Evolutionary conservation across 108 stramenopile genomes (phyloP).

Genomic region (Skeletonema potamos): DNA sequence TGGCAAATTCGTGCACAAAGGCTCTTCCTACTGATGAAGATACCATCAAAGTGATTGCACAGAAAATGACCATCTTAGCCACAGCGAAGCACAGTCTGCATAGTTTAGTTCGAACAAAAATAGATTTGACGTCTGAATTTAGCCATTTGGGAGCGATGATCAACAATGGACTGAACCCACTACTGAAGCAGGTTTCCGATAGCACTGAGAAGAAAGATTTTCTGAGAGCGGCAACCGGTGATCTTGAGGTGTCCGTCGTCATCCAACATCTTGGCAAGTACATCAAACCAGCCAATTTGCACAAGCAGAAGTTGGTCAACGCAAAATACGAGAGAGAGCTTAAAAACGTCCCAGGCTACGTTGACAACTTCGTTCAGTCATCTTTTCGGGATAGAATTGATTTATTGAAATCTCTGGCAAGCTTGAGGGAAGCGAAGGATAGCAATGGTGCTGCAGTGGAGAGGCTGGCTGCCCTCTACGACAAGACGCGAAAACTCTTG

Average conservation of each 20-base stretch:
- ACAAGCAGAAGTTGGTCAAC: background rate
- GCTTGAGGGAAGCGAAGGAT: slow-evolving; percentile 36
- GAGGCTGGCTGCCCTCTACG: slow-evolving; percentile 30
- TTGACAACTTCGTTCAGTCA: slow-evolving; percentile 13
- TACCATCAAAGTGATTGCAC: slow-evolving; percentile 10
- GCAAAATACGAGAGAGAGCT: slow-evolving; percentile 2
- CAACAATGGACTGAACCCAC: background rate
- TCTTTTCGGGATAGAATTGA: slow-evolving; percentile 21
- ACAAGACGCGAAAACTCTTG: slow-evolving; percentile 15
- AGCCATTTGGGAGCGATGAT: background rate
- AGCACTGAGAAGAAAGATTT: slow-evolving; percentile 22
- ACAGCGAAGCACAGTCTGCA: slow-evolving; percentile 35
- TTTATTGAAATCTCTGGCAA: slow-evolving; percentile 25
- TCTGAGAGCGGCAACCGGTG: slow-evolving; percentile 1
- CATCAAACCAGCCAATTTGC: background rate
- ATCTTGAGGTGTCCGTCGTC: slow-evolving; percentile 3
- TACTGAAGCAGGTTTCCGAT: background rate
- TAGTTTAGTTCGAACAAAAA: slow-evolving; percentile 1
- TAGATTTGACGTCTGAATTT: slow-evolving; percentile 17
- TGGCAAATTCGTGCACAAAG: background rate
- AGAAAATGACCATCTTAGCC: slow-evolving; percentile 29
- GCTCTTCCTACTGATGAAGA: slow-evolving; percentile 6
- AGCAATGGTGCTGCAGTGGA: slow-evolving; percentile 9
- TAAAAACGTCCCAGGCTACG: background rate
- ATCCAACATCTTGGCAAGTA: background rate